These are phyloP conservation scores for Aspergillus ruber DNA, from an alignment of 2,329 filamentous ascomycete species.

Conservation along the genomic window DNA sequence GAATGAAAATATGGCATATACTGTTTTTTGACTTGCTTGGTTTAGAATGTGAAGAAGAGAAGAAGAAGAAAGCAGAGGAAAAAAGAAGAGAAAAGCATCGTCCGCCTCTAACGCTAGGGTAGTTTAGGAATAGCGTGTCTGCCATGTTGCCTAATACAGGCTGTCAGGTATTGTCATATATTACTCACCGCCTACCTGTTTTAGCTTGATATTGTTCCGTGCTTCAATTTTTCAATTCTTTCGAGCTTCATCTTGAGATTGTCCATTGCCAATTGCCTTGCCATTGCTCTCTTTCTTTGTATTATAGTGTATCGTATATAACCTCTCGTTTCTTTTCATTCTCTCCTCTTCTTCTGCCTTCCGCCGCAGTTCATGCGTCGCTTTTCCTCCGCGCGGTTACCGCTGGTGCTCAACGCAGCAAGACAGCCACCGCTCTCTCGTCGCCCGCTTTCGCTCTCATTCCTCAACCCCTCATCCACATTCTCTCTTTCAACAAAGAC, in stretches of 20 bases:
- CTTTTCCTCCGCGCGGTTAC: constrained; percentile 26
- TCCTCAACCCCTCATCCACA: constrained; percentile 18
- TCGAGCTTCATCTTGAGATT: neutral
- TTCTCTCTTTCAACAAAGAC: constrained; percentile 19
- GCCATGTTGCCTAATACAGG: neutral
- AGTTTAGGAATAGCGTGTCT: constrained; percentile 3
- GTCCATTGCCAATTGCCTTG: constrained; percentile 3
- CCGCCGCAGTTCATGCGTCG: constrained; percentile 24
- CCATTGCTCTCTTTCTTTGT: constrained; percentile 4
- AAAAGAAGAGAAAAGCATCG: constrained; percentile 13
- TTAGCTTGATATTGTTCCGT: neutral
- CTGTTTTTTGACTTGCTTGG: constrained; percentile 26
- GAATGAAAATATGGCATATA: constrained; percentile 14
- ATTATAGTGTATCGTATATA: neutral
- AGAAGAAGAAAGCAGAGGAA: constrained; percentile 4
- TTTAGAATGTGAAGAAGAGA: constrained; percentile 15
- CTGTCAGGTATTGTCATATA: neutral
- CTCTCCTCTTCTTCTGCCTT: constrained; percentile 7
- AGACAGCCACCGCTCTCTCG: constrained; percentile 26
- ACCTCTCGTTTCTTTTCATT: constrained; percentile 1
- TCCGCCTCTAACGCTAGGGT: constrained; percentile 11
- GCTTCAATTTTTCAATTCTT: neutral
- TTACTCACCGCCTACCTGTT: neutral
- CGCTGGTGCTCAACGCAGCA: constrained; percentile 27
- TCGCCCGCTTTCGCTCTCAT: neutral